Evolutionary conservation across 345 rosid genomes (phyloP).

Genomic region (Dovyalis caffra): DNA sequence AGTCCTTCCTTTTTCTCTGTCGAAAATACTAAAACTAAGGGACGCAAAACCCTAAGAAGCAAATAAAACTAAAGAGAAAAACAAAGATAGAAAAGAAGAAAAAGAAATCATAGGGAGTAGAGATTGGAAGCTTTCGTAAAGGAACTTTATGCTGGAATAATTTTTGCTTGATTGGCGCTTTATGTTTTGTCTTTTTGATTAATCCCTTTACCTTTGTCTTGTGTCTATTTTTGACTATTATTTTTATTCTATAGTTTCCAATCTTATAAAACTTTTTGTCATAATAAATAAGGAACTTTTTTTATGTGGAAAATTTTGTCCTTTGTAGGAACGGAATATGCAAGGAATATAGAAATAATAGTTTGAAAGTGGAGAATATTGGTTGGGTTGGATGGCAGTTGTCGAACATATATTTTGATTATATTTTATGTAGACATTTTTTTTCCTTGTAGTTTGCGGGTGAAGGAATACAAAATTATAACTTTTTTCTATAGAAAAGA

Average conservation of each 20-base stretch:
- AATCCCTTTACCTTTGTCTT: background rate
- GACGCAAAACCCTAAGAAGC: slow-evolving; percentile 11
- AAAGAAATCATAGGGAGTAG: slow-evolving; percentile 5
- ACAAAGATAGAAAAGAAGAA: background rate
- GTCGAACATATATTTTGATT: too few relatives aligned
- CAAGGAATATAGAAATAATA: slow-evolving; percentile 5
- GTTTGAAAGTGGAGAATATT: background rate
- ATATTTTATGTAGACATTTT: too few relatives aligned
- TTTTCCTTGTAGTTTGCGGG: too few relatives aligned
- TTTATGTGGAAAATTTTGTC: background rate
- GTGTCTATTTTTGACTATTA: background rate
- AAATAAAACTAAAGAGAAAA: background rate
- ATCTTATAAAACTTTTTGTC: background rate
- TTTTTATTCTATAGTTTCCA: background rate
- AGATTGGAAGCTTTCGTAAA: slow-evolving; percentile 19
- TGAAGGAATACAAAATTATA: background rate
- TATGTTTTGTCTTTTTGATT: slow-evolving; percentile 21
- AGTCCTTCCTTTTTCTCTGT: background rate
- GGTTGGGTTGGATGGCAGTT: background rate
- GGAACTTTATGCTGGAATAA: slow-evolving; percentile 28
- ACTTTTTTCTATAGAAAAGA: slow-evolving; percentile 1
- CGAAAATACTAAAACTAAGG: slow-evolving; percentile 5
- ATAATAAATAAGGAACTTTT: background rate
- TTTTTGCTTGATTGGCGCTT: slow-evolving; percentile 31
- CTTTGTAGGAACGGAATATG: too few relatives aligned